Base-by-base conservation (phyloP, 495 filamentous ascomycete species). In the Hyaloscypha finlandica region DNA sequence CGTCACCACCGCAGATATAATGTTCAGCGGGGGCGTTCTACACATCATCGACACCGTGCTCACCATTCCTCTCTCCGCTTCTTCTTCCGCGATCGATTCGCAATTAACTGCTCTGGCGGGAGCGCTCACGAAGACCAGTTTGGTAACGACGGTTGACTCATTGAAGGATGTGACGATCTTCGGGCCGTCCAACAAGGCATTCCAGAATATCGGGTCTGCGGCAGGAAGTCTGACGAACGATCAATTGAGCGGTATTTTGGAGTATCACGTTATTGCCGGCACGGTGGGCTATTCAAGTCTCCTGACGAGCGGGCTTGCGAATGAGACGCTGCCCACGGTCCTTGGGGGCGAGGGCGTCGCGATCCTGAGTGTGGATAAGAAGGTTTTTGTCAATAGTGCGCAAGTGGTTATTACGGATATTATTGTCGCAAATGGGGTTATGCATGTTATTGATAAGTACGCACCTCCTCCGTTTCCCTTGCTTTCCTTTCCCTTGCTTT, bases 1-100 rank as follows among this genome's bases (percentile, higher is more conserved):
- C n/a, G 75, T 86, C 56, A 65, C 77, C 16, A 71, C 71, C 19
- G 63, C 63, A n/a, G 65, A 91, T 73, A 69, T 88, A 59, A 81
- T 81, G 67, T 91, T 89, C 76, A 81, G 79, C 30, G 83, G 85
- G 19, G 90, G 89, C 56, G 81, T 87, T 1, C 76, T 90, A 37
- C 89, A 92, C 72, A 77, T 92, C 57, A 84, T 92, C 70, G 83
- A 91, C 73, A 73, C 64, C 6, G 76, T 87, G 42, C 80, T 90
- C 22, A 77, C 77, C 9, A 70, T 90, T 35, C 89, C 89, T 0
- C 55, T 73, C 37, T 80, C 81, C 63, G 68, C 86, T 39, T 75
- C 79, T 22, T 74, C 73, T 20, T 85, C 85, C 12, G 79, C 85
- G 4, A 39, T 74, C 0, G 79, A 77, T 16, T 75, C 76, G 6